phyloP scores from a whole-genome alignment of 1,139 yeast species.

The Candida albicans region DNA sequence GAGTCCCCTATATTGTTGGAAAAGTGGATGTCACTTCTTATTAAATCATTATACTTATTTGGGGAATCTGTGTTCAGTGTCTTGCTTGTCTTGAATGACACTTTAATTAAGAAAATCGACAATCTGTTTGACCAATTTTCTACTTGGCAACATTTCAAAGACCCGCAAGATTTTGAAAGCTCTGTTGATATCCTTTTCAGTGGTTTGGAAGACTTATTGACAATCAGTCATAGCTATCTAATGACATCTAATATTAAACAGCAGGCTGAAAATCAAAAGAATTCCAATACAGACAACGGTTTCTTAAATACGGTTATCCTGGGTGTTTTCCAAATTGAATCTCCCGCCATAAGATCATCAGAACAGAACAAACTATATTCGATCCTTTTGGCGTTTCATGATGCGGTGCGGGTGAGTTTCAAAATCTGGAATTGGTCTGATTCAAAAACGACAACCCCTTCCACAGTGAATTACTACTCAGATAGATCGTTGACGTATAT shows the following conservation, averaged over 20 bases:
- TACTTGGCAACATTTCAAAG: slow-evolving; percentile 19
- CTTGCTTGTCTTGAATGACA: slow-evolving; percentile 47
- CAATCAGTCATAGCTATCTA: slow-evolving; percentile 61
- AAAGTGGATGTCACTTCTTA: slow-evolving; percentile 48
- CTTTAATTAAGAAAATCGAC: slow-evolving; percentile 49
- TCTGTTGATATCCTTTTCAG: slow-evolving; percentile 54
- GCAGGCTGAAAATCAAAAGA: slow-evolving; percentile 6
- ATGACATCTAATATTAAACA: slow-evolving; percentile 31
- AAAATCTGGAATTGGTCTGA: slow-evolving; percentile 80
- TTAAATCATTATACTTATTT: slow-evolving; percentile 46
- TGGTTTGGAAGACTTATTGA: slow-evolving; percentile 67
- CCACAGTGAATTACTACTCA: slow-evolving; percentile 10
- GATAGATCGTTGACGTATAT: slow-evolving; percentile 55
- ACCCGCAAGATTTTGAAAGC: slow-evolving; percentile 37
- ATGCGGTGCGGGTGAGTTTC: slow-evolving; percentile 55
- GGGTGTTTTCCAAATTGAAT: slow-evolving; percentile 83
- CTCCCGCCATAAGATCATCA: slow-evolving; percentile 57
- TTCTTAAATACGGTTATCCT: slow-evolving; percentile 78
- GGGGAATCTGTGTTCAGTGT: slow-evolving; percentile 54
- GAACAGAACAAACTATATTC: slow-evolving; percentile 57
- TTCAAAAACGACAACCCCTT: slow-evolving; percentile 27
- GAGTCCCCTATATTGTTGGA: slow-evolving; percentile 42
- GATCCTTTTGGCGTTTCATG: slow-evolving; percentile 62
- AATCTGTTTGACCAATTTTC: slow-evolving; percentile 29
- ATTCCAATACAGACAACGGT: slow-evolving; percentile 35